Evolutionary conservation across 129 eudicot species (phyloP).

Genomic region (Flaveria linearis): DNA sequence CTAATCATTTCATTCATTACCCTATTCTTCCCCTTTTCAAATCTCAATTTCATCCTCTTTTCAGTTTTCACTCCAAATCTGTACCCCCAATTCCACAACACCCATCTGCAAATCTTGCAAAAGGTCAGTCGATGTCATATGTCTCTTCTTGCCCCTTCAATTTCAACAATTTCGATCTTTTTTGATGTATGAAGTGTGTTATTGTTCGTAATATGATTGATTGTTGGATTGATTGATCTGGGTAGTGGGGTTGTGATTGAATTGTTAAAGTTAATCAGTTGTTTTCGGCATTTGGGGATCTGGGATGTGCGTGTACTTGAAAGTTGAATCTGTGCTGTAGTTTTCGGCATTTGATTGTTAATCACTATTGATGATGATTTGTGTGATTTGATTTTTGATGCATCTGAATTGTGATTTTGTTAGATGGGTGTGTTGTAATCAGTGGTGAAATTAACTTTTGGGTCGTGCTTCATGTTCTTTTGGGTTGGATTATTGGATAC

Average conservation of each 20-base stretch:
- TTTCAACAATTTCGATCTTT: constrained; percentile 7
- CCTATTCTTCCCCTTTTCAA: neutral
- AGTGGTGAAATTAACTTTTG: neutral
- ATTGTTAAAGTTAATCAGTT: no score
- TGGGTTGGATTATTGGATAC: neutral
- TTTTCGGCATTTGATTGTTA: neutral
- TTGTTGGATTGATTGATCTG: no score
- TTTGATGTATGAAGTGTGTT: neutral
- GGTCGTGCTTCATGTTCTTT: neutral
- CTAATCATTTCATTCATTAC: constrained; percentile 15
- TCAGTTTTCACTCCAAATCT: constrained; percentile 22
- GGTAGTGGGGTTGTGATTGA: no score
- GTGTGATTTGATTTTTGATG: neutral
- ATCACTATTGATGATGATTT: neutral
- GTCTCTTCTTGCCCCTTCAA: constrained; percentile 1
- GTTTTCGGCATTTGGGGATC: no score
- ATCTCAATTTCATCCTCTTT: neutral
- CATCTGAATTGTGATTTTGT: neutral
- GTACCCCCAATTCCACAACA: neutral
- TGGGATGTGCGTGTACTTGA: no score
- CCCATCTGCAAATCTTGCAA: constrained; percentile 20
- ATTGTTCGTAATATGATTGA: no score
- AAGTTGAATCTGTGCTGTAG: neutral
- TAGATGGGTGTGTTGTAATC: neutral
- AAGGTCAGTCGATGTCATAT: constrained; percentile 15